Evolutionary conservation across 306 rosid species (phyloP), one percentile per base, ranked within the genome.

Genomic region (Canavalia gladiata): DNA sequence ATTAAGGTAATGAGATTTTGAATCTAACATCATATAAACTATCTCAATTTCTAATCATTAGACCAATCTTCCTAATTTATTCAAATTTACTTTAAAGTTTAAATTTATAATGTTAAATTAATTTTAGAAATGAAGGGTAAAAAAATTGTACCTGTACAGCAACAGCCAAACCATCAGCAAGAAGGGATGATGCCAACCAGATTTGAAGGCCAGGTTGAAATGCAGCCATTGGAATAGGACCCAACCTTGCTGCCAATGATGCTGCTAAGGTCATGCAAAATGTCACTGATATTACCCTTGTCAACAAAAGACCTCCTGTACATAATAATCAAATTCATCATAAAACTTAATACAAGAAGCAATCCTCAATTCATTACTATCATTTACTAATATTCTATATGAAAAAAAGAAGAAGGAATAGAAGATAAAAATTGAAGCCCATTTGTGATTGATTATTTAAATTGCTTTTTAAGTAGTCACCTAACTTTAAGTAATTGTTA

Each of bases 201-300:
- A 94, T 89, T 65, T 94, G 98, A 7, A 92, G 79, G 81, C 95
- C 90, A 41, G 91, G 86, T 74, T 94, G 98, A 79, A 94, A 94
- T 18, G 98, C 97, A 60, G 97, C 98, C 98, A 94, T 92, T 0
- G 90, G 97, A 64, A 83, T 87, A 31, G 98, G 34, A 31, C 98
- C 98, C 1, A 88, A 58, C 78, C 97, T 86, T 59, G 97, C 93
- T 0, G 97, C 98, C 74, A 92, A 74, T 7, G 97, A 89, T 60
- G 98, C 98, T 63, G 97, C 97, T 31, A 94, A 84, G 3, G 98
- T 94, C 63, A 90, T 90, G 65, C 98, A 94, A 76, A 92, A 94
- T 69, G 98, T 94, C 81, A 92, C 98, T 9, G 98, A 97, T 49
- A 94, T 66, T 9, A 94, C 98, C 68, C 91, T 94, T 63, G 87